Conservation (phyloP, 495 filamentous ascomycete genomes). For the Xylona heveae region DNA sequence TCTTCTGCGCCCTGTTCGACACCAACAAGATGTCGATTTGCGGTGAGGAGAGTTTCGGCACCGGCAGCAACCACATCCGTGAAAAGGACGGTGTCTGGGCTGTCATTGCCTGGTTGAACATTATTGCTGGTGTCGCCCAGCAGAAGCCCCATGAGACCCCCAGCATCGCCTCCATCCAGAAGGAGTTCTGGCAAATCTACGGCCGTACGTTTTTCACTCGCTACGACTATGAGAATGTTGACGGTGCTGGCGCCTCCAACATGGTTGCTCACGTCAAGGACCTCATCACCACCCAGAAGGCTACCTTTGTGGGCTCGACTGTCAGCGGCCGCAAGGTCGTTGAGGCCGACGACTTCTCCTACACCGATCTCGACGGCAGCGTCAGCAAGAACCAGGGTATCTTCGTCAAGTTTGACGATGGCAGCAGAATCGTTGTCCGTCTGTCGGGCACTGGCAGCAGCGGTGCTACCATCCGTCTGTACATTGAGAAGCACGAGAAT, state of each 20-base stretch:
- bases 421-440: constrained; percentile 81
- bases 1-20: constrained; percentile 97
- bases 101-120: constrained; percentile 92
- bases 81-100: constrained; percentile 99
- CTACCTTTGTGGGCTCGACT: constrained; percentile 57
- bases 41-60: constrained; percentile 94
- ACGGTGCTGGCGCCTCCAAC: constrained; percentile 74
- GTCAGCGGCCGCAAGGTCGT: constrained; percentile 63
- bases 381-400: constrained; percentile 92
- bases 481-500: constrained; percentile 77
- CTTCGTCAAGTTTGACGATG: constrained; percentile 85
- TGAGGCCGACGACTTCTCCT: constrained; percentile 87
- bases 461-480: constrained; percentile 87
- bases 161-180: constrained; percentile 85
- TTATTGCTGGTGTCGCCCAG: constrained; percentile 85
- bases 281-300: constrained; percentile 38
- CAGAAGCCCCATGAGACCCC: constrained; percentile 49
- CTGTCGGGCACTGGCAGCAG: constrained; percentile 87
- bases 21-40: constrained; percentile 96
- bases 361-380: constrained; percentile 90
- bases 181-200: constrained; percentile 92
- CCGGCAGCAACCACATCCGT: constrained; percentile 96
- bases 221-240: constrained; percentile 93
- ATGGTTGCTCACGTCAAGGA: constrained; percentile 56
- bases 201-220: constrained; percentile 98